Conservation (phyloP, 805 yeast species). For the Gaillardinia entomophila region DNA sequence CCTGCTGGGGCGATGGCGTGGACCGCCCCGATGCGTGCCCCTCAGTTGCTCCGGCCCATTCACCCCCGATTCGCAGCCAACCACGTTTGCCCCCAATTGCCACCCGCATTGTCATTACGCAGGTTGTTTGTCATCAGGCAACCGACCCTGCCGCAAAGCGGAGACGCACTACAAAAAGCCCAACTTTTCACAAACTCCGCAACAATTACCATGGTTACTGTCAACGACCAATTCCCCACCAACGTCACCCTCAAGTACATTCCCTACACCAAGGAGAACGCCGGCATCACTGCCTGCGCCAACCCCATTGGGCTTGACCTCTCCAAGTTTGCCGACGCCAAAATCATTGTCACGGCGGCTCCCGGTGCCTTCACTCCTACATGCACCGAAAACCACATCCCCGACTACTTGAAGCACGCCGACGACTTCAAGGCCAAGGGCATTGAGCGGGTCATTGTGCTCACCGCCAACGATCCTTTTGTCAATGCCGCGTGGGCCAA, state of each 20-base stretch:
- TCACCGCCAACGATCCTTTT: slow-evolving; percentile 68
- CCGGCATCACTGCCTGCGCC: slow-evolving; percentile 33
- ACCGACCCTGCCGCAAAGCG: too few relatives aligned
- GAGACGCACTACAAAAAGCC: too few relatives aligned
- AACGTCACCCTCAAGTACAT: slow-evolving; percentile 32
- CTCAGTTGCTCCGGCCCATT: too few relatives aligned
- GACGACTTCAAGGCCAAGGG: slow-evolving; percentile 51
- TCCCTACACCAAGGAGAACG: slow-evolving; percentile 33
- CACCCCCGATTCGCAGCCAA: too few relatives aligned
- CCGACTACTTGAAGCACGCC: slow-evolving; percentile 52
- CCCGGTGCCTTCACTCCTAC: slow-evolving; percentile 90
- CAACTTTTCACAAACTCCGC: too few relatives aligned
- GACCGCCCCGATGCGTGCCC: too few relatives aligned
- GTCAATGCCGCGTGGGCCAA: slow-evolving; percentile 67
- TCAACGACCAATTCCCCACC: slow-evolving; percentile 29
- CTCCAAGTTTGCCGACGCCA: slow-evolving; percentile 34
- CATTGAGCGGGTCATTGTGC: slow-evolving; percentile 56
- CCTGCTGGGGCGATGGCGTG: too few relatives aligned
- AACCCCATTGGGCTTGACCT: slow-evolving; percentile 32
- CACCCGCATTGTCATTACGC: too few relatives aligned
- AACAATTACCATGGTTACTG: not conserved
- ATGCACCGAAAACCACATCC: slow-evolving; percentile 67
- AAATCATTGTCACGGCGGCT: slow-evolving; percentile 65
- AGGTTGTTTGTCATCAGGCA: too few relatives aligned
- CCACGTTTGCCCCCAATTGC: too few relatives aligned